These are phyloP conservation scores for Linnemannia schmuckeri DNA, from an alignment of 192 early-diverging fungal species.

Conservation along the genomic window DNA sequence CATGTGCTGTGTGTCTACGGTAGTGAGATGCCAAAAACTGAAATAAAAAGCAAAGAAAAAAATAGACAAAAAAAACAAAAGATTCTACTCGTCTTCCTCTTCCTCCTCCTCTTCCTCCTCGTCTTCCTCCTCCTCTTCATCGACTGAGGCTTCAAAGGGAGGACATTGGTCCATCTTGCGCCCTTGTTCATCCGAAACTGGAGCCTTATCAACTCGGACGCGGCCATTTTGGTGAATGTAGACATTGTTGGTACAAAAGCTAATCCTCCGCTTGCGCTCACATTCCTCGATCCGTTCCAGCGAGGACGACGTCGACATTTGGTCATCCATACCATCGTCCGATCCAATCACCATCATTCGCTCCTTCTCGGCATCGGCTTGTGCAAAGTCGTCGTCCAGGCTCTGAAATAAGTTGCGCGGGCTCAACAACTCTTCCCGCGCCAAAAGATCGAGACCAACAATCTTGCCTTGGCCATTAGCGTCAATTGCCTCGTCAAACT, in stretches of 20 bases:
- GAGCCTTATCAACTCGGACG: conserved; percentile 8
- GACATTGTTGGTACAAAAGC: conserved; percentile 53
- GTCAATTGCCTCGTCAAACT: conserved; percentile 9
- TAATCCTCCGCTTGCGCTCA: conserved; percentile 52
- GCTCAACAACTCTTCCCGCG: conserved; percentile 12
- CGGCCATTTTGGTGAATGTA: conserved; percentile 32
- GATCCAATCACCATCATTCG: conserved; percentile 44
- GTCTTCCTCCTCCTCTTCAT: background rate
- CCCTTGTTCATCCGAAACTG: conserved; percentile 5
- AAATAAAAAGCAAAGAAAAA: background rate
- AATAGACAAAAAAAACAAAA: background rate
- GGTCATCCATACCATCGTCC: conserved; percentile 44
- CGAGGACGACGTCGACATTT: conserved; percentile 30
- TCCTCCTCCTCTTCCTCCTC: conserved; percentile 13
- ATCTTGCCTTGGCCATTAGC: conserved; percentile 22
- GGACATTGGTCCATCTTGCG: conserved; percentile 21
- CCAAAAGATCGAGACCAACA: conserved; percentile 17
- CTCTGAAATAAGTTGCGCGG: conserved; percentile 16
- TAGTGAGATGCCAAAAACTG: background rate
- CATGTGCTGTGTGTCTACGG: background rate
- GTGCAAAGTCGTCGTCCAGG: conserved; percentile 27
- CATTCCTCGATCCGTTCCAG: conserved; percentile 46
- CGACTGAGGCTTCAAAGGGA: conserved; percentile 3
- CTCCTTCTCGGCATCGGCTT: conserved; percentile 20
- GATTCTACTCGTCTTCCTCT: conserved; percentile 14